Evolutionary conservation across 768 basidiomycete species (phyloP), one percentile per base, ranked within the genome.

Genomic region (Exsudoporus frostii): DNA sequence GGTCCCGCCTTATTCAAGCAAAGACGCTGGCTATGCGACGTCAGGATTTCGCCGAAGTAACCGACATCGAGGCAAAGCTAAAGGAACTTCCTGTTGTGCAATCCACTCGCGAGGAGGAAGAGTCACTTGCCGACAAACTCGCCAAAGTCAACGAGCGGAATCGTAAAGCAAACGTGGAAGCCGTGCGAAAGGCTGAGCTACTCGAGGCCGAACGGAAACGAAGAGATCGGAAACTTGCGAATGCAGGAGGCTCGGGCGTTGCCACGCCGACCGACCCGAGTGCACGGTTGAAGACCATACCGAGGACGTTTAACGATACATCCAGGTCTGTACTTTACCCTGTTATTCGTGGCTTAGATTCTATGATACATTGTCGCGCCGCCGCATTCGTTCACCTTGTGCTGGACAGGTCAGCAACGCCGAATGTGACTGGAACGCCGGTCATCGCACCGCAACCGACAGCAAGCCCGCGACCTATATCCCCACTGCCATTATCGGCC

Each of bases 111-210:
- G 68, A 65, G 44, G 65, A 67, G 4, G 66, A 64, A 19, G 68
- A 66, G 55, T 70, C 70, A 7, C 64, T 68, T 7, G 67, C 63
- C 10, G 62, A 90, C 57, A 71, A 81, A 64, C 77, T 96, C 24
- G 82, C 89, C 15, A 83, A 75, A 64, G 85, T 98, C 49, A 98
- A 96, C 65, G 92, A 94, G 72, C 82, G 92, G 51, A 98, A 98
- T 68, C 80, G 90, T 51, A 86, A 82, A 66, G 86, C 87, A 29
- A 96, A 96, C 52, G 57, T 83, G 59, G 96, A 95, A 63, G 82
- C 82, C 4, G 82, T 93, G 48, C 78, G 90, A 53, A 83, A 81
- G 57, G 88, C 89, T 0, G 93, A 96, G 69, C 67, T 85, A 32
- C 73, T 74, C 32, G 84, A 85, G 60, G 73, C 78, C 8, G 90